These are phyloP conservation scores for Leucaena leucocephala DNA, from an alignment of 306 rosid species.

Conservation along the genomic window DNA sequence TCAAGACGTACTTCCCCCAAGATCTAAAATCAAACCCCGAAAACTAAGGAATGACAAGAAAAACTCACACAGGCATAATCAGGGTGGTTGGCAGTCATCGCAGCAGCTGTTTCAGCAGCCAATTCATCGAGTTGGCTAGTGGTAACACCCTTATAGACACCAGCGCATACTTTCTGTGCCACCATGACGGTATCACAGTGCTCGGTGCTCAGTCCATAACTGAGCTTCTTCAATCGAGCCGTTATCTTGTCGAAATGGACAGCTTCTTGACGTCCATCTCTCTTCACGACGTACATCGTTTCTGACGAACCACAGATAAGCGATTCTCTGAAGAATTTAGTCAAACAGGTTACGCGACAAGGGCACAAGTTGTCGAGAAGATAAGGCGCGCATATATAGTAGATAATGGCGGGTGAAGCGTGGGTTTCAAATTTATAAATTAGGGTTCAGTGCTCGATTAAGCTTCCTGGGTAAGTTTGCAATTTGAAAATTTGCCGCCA, in stretches of 20 bases:
- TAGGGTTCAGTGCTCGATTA: constrained; percentile 11
- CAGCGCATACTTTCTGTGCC: constrained; percentile 87
- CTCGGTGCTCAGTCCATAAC: constrained; percentile 80
- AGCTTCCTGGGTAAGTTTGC: constrained; percentile 11
- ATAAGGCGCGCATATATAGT: constrained; percentile 2
- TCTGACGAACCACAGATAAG: not conserved
- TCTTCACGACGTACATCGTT: constrained; percentile 82
- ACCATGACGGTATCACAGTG: constrained; percentile 92
- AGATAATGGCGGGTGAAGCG: not conserved
- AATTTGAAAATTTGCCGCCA: constrained; percentile 35
- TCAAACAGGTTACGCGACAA: constrained; percentile 47
- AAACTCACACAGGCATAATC: constrained; percentile 85
- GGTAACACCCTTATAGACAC: constrained; percentile 89
- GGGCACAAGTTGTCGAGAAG: not conserved
- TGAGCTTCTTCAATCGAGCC: constrained; percentile 87
- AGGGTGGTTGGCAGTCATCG: constrained; percentile 88
- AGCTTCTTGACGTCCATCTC: constrained; percentile 83
- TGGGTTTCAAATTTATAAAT: constrained; percentile 18
- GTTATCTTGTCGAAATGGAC: constrained; percentile 92
- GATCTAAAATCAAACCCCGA: not conserved
- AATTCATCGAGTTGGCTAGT: constrained; percentile 94
- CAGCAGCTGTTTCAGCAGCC: constrained; percentile 97
- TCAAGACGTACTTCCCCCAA: not conserved
- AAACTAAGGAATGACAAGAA: not conserved
- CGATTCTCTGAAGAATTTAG: constrained; percentile 35